Conservation (phyloP, 1,284 basidiomycete genomes). For the Malassezia furfur region DNA sequence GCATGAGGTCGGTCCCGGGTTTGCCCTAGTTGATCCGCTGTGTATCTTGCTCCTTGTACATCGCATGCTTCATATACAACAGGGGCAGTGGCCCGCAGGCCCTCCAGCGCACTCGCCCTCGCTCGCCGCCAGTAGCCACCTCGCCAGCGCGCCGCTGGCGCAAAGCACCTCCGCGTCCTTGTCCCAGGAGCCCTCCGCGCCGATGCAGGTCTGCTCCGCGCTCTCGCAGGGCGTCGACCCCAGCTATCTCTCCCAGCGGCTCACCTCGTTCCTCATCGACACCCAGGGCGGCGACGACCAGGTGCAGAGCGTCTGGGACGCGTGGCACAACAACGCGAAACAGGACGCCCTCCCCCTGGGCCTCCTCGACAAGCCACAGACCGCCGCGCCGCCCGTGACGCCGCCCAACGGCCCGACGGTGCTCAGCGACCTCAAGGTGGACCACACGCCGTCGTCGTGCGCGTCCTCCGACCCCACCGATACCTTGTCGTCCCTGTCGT, state of each 20-base stretch:
- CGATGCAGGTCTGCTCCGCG: no score
- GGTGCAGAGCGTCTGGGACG: constrained; percentile 9
- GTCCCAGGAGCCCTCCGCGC: no score
- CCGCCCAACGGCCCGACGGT: not conserved
- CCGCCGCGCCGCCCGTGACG: constrained; percentile 13
- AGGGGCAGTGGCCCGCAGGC: not conserved
- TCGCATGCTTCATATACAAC: not conserved
- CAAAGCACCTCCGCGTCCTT: no score
- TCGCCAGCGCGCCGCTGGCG: no score
- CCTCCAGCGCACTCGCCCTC: not conserved
- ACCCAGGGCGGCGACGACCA: constrained; percentile 5
- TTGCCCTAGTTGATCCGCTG: no score
- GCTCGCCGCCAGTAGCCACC: no score
- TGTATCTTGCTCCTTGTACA: no score
- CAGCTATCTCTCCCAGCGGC: constrained; percentile 2
- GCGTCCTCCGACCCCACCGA: not conserved
- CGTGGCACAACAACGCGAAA: constrained; percentile 1
- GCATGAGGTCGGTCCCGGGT: no score
- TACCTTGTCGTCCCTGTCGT: not conserved
- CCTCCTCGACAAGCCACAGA: constrained; percentile 15
- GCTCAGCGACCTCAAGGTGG: not conserved
- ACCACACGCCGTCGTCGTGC: not conserved
- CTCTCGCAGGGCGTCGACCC: not conserved
- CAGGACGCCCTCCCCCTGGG: not conserved
- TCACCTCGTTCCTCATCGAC: constrained; percentile 4